These are phyloP conservation scores for Phytophthora europaea DNA, from an alignment of 352 stramenopile genomes.

Conservation along the genomic window DNA sequence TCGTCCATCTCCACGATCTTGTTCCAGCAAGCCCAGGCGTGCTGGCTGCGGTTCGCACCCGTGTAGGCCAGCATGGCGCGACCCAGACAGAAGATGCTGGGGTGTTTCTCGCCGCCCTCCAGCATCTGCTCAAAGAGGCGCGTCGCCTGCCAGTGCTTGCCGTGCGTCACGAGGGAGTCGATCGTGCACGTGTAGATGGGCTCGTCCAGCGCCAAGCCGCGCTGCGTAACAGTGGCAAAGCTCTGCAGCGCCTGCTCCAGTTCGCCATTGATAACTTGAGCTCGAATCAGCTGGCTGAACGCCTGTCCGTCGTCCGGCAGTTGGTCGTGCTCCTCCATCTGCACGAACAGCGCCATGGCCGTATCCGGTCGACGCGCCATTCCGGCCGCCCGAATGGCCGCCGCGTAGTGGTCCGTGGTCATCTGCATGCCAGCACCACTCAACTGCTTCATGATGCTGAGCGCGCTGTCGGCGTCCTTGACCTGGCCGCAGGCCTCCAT, in stretches of 20 bases:
- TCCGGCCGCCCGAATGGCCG: conserved; percentile 74
- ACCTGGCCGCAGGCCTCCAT: conserved; percentile 81
- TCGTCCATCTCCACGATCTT: conserved; percentile 69
- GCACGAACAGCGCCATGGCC: conserved; percentile 62
- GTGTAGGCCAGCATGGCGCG: conserved; percentile 84
- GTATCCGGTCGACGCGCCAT: conserved; percentile 67
- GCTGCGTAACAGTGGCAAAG: conserved; percentile 67
- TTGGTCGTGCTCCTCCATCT: conserved; percentile 71
- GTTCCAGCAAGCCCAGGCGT: conserved; percentile 76
- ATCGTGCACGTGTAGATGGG: conserved; percentile 85
- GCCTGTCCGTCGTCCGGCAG: conserved; percentile 52
- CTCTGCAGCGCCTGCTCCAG: conserved; percentile 82
- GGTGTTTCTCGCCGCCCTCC: conserved; percentile 53
- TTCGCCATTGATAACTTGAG: conserved; percentile 76
- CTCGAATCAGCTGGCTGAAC: conserved; percentile 81
- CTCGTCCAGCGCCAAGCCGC: conserved; percentile 62
- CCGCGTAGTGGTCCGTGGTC: conserved; percentile 52
- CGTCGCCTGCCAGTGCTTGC: conserved; percentile 74
- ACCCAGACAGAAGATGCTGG: conserved; percentile 79
- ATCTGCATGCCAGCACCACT: conserved; percentile 40
- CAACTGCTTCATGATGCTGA: conserved; percentile 62
- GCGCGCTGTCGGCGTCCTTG: conserved; percentile 55
- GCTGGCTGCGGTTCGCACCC: conserved; percentile 70
- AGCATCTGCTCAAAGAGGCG: conserved; percentile 85
- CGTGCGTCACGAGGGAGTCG: conserved; percentile 66